Evolutionary conservation across 108 stramenopile species (phyloP), one percentile per base, ranked within the genome.

Genomic region (Schizochytrium sp.): DNA sequence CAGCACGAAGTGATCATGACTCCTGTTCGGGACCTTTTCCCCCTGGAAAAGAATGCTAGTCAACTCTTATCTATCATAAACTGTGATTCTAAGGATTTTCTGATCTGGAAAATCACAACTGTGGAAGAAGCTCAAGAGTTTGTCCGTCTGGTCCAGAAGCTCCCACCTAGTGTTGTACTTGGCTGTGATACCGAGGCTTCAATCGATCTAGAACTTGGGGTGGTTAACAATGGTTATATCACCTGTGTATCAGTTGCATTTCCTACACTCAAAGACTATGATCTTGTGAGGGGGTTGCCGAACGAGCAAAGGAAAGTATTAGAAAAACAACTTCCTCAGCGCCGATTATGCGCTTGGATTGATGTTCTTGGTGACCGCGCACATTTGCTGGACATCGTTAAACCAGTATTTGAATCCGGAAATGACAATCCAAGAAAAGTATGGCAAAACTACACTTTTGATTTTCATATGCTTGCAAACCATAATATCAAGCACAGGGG

Each of bases 401-500:
- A 94, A 69, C 88, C 89, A 15, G 98, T 95, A 93, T 95, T 99
- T 57, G 97, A 97, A 88, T 92, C 95, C 91, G 28, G 28, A 28
- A 72, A 89, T 17, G 60, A 60, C 3, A 89, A 93, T 59, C 72
- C 72, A 4, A 10, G 64, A 41, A 47, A 92, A 89, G 95, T 97
- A 5, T 99, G 97, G 97, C 99, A 99, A 93, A 98, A 99, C 92
- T 98, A 97, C 89, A 97, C 97, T 2, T 99, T 99, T 90, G 99
- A 99, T 96, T 92, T 98, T 44, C 99, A 99, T 91, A 98, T 99
- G 17, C 91, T 99, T 91, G 96, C 92, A 94, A 99, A 99, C 89
- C 95, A 96, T 73, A 97, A 96, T 0, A 97, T 98, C 89, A 92
- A 96, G 89, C n/a, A 38, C 56, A 44, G 88, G 42, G 97, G 97